Evolutionary conservation across 257 asterid species (phyloP).

Genomic region (Scutellaria baicalensis): DNA sequence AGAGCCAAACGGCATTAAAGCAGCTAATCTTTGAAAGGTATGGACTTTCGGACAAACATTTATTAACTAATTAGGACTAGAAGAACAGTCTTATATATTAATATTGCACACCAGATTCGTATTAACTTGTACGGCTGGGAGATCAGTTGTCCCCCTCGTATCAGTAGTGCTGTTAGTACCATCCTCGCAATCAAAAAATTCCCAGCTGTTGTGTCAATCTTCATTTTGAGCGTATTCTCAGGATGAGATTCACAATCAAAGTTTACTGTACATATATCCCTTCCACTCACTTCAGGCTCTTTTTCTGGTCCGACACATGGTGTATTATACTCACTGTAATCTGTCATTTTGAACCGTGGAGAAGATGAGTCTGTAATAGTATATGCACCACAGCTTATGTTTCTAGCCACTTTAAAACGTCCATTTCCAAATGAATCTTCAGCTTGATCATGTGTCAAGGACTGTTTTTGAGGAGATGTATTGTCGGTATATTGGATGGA

Average conservation of each 20-base stretch:
- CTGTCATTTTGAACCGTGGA: slow-evolving; percentile 33
- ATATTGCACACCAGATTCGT: slow-evolving; percentile 7
- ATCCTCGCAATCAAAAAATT: slow-evolving; percentile 20
- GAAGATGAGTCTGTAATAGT: slow-evolving; percentile 17
- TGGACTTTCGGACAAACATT: not conserved
- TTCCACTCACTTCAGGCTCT: slow-evolving; percentile 11
- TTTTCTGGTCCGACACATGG: slow-evolving; percentile 36
- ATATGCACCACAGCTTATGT: slow-evolving; percentile 53
- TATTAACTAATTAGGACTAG: not conserved
- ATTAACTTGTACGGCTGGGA: slow-evolving; percentile 19
- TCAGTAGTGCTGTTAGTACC: slow-evolving; percentile 11
- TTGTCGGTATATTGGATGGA: slow-evolving; percentile 27
- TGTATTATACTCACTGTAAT: slow-evolving; percentile 25
- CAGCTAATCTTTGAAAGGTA: not conserved
- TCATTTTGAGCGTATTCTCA: slow-evolving; percentile 27
- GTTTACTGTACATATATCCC: slow-evolving; percentile 19
- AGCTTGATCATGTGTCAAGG: slow-evolving; percentile 21
- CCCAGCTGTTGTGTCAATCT: slow-evolving; percentile 24
- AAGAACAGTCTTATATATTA: not conserved
- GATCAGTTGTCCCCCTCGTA: slow-evolving; percentile 24
- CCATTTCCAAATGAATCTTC: slow-evolving; percentile 22
- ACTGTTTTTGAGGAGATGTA: slow-evolving; percentile 21
- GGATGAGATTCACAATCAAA: slow-evolving; percentile 23
- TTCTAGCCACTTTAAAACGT: slow-evolving; percentile 36
- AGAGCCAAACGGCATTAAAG: not conserved